Percentiles rank a stretch among this genome's conserved stretches.
Conservation (phyloP, 2,329 filamentous ascomycete species). For the Tolypocladium inflatum region DNA sequence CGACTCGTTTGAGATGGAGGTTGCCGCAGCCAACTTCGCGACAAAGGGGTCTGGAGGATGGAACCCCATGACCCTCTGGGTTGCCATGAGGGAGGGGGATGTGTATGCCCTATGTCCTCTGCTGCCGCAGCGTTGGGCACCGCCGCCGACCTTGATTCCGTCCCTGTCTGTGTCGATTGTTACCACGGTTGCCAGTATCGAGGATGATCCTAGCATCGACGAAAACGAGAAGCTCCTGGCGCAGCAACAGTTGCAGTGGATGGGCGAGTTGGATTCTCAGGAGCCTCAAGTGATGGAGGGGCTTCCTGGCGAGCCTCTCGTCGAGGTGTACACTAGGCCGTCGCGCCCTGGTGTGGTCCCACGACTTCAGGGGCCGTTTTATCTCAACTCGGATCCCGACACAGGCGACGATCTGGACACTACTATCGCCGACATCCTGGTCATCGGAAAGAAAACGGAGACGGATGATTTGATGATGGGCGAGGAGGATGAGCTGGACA, state of each 20-base stretch:
- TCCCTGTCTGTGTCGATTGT: constrained; percentile 77
- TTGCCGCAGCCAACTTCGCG: constrained; percentile 77
- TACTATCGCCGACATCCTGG: constrained; percentile 50
- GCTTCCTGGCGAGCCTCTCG: constrained; percentile 34
- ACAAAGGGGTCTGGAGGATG: constrained; percentile 64
- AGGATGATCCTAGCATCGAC: constrained; percentile 47
- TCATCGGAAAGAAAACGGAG: constrained; percentile 54
- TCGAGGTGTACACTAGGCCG: constrained; percentile 49
- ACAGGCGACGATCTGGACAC: constrained; percentile 47
- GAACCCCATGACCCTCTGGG: constrained; percentile 93
- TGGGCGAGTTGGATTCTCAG: constrained; percentile 55
- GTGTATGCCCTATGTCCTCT: constrained; percentile 90
- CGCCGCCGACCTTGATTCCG: constrained; percentile 65
- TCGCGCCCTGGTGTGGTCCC: constrained; percentile 47
- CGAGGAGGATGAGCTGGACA: constrained; percentile 53
- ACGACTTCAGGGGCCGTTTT: constrained; percentile 53
- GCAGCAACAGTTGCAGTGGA: constrained; percentile 59
- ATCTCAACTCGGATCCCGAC: constrained; percentile 44
- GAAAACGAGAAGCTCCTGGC: constrained; percentile 45
- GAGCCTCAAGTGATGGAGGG: constrained; percentile 48
- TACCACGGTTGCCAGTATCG: constrained; percentile 55
- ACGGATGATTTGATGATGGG: constrained; percentile 51
- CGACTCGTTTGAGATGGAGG: constrained; percentile 87
- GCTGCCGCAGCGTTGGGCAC: constrained; percentile 77
- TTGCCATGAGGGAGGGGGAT: constrained; percentile 91